phyloP scores from a whole-genome alignment of 2,329 filamentous ascomycete species.

The Pseudogymnoascus sp. region DNA sequence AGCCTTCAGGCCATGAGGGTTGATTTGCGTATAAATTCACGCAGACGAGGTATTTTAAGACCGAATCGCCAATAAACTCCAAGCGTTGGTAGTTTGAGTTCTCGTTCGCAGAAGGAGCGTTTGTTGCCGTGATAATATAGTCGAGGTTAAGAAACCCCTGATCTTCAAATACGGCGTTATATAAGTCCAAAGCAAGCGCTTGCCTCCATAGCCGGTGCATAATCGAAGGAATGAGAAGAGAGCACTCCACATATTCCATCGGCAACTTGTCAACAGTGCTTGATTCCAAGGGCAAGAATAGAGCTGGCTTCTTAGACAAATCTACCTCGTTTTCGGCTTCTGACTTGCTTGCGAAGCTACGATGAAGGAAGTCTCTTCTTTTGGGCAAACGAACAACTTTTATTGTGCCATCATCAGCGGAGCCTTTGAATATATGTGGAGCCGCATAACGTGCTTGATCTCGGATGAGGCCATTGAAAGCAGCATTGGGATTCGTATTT shows the following conservation, averaged over 20 bases:
- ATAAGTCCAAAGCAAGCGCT: slow-evolving; percentile 56
- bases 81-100: slow-evolving; percentile 69
- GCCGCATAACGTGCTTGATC: not conserved
- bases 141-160: slow-evolving; percentile 47
- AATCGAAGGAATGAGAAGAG: slow-evolving; percentile 64
- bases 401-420: not conserved
- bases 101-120: slow-evolving; percentile 53
- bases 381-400: slow-evolving; percentile 39
- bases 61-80: slow-evolving; percentile 79
- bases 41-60: slow-evolving; percentile 69
- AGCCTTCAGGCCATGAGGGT: slow-evolving; percentile 67
- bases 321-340: not conserved
- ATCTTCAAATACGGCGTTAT: slow-evolving; percentile 43
- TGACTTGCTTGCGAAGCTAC: not conserved
- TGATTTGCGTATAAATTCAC: slow-evolving; percentile 55
- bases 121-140: slow-evolving; percentile 63
- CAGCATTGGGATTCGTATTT: not conserved
- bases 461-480: not conserved
- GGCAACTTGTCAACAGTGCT: slow-evolving; percentile 11
- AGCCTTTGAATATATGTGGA: not conserved
- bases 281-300: not conserved
- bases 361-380: slow-evolving; percentile 53
- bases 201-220: slow-evolving; percentile 60
- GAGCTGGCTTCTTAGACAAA: not conserved
- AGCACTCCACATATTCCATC: slow-evolving; percentile 38